Percentiles rank a stretch among this genome's conserved stretches.
Conservation (phyloP, 2,329 filamentous ascomycete genomes). For the Fusarium lateritium region DNA sequence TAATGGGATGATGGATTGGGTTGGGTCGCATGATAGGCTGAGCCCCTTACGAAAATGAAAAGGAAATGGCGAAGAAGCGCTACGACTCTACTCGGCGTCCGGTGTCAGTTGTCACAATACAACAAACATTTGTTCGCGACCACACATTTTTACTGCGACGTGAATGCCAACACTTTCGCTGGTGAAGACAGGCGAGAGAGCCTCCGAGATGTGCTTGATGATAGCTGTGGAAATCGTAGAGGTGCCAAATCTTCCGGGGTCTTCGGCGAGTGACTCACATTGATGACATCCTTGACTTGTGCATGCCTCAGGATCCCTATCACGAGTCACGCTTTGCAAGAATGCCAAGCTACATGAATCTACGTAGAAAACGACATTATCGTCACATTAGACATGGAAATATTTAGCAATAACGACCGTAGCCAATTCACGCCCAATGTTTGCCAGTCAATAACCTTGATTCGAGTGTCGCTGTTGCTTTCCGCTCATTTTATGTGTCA, state of each 20-base stretch:
- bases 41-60: slow-evolving; percentile 52
- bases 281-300: slow-evolving; percentile 31
- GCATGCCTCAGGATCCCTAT: slow-evolving; percentile 25
- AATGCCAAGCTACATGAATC: not conserved
- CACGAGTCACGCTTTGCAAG: not conserved
- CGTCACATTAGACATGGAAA: too few species aligned
- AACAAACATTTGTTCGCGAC: slow-evolving; percentile 55
- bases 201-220: not conserved
- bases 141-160: slow-evolving; percentile 14
- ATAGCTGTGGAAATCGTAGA: slow-evolving; percentile 16
- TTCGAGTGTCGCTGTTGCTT: not conserved
- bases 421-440: not conserved
- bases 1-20: slow-evolving; percentile 55
- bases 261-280: slow-evolving; percentile 45
- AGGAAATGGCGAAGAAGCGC: slow-evolving; percentile 56
- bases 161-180: slow-evolving; percentile 28
- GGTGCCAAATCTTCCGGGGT: slow-evolving; percentile 6
- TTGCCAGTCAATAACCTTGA: slow-evolving; percentile 1
- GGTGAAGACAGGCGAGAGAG: not conserved
- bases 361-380: not conserved
- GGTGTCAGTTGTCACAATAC: slow-evolving; percentile 60
- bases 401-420: not conserved
- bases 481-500: slow-evolving; percentile 2
- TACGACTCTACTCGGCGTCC: slow-evolving; percentile 58
- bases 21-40: slow-evolving; percentile 56